Conservation (phyloP, 345 rosid genomes). For the Salix suchowensis region DNA sequence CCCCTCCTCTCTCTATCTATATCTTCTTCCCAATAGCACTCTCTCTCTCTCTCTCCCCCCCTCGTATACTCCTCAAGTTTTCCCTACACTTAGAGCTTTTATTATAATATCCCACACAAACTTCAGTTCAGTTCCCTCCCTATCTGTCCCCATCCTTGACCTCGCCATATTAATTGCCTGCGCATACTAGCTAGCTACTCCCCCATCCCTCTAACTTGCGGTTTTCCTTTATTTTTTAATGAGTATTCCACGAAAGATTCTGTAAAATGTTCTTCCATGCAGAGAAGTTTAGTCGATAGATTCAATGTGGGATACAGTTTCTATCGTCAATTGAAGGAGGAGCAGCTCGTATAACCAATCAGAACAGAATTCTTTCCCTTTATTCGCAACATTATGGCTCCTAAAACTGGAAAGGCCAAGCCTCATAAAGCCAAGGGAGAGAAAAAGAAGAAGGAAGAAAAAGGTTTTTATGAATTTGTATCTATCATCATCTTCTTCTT, state of each 20-base stretch:
- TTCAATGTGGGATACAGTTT: constrained; percentile 21
- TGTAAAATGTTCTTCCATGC: not conserved
- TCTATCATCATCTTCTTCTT: not conserved
- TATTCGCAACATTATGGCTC: constrained; percentile 22
- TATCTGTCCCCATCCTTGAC: not conserved
- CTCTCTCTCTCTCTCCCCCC: not conserved
- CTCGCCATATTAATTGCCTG: not conserved
- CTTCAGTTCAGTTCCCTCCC: not conserved
- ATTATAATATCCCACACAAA: constrained; percentile 11
- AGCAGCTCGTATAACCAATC: not conserved
- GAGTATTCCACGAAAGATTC: not conserved
- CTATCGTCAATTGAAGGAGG: constrained; percentile 7
- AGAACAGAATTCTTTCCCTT: constrained; percentile 1
- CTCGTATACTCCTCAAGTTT: not conserved
- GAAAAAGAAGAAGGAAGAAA: constrained; percentile 33
- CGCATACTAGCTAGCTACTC: not conserved
- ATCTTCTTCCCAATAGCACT: not conserved
- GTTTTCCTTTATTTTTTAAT: not conserved
- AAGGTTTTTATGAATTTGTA: constrained; percentile 10
- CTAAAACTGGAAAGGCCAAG: constrained; percentile 31
- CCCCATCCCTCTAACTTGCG: not conserved
- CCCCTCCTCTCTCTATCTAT: not conserved
- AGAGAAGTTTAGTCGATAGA: constrained; percentile 15
- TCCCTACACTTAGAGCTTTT: constrained; percentile 1
- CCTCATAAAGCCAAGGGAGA: constrained; percentile 33